These are phyloP conservation scores for Saccharomyces hybrid DNA, from an alignment of 1,139 yeast genomes.

Conservation along the genomic window DNA sequence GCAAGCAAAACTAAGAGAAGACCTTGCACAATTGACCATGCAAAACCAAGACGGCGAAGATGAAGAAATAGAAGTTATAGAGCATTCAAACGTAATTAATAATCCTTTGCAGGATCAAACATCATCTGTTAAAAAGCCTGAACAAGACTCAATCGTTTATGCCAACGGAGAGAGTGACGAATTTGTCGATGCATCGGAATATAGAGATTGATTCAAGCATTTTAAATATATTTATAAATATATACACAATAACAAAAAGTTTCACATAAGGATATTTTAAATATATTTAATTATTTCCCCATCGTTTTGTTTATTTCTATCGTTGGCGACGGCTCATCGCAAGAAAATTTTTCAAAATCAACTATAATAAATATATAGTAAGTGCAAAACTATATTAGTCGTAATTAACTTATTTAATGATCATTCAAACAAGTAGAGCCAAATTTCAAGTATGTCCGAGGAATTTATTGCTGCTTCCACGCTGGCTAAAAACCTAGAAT, in stretches of 20 bases:
- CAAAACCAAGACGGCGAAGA: constrained; percentile 9
- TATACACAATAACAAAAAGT: background rate
- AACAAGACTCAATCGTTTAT: constrained; percentile 38
- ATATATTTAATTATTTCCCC: background rate
- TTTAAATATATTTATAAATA: too few species aligned
- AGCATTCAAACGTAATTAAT: constrained; percentile 6
- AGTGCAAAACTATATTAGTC: too few species aligned
- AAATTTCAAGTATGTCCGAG: background rate
- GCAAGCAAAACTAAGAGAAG: constrained; percentile 62
- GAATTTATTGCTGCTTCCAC: constrained; percentile 26
- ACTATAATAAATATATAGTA: background rate
- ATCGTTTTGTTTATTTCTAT: background rate
- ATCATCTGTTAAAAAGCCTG: constrained; percentile 14
- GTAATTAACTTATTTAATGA: background rate
- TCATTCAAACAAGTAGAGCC: background rate
- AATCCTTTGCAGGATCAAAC: constrained; percentile 10
- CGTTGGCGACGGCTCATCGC: constrained; percentile 2
- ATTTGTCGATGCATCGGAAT: constrained; percentile 34
- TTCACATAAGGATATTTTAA: background rate
- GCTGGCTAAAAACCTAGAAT: constrained; percentile 29
- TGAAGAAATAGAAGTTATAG: constrained; percentile 10
- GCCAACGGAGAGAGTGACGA: constrained; percentile 49
- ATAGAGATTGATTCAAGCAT: constrained; percentile 3
- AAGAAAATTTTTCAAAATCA: background rate
- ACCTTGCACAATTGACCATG: constrained; percentile 32